Conservation (phyloP, 306 rosid species). For the Cicer judaicum region DNA sequence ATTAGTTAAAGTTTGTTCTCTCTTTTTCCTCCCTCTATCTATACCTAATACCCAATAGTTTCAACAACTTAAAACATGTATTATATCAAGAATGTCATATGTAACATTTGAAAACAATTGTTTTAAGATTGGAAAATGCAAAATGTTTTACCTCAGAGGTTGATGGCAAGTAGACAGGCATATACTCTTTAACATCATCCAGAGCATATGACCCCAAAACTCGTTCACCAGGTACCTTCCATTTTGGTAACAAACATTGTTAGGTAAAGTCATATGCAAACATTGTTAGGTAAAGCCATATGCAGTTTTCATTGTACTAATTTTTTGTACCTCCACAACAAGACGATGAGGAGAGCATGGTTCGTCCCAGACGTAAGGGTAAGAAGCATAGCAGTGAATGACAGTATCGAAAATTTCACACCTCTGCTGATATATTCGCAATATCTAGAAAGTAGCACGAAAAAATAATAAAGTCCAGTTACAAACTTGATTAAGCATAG, state of each 20-base stretch:
- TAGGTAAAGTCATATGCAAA: conserved; percentile 35
- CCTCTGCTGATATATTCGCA: conserved; percentile 87
- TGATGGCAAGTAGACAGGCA: conserved; percentile 69
- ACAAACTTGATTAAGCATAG: conserved; percentile 5
- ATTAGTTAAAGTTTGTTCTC: neutral
- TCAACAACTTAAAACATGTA: neutral
- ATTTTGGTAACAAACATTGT: conserved; percentile 29
- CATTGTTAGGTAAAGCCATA: conserved; percentile 39
- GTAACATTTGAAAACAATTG: neutral
- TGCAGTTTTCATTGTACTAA: conserved; percentile 17
- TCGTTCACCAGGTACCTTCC: conserved; percentile 92
- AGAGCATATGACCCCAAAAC: conserved; percentile 82
- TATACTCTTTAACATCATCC: conserved; percentile 83
- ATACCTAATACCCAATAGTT: conserved; percentile 7
- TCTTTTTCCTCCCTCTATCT: neutral
- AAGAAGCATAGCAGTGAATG: conserved; percentile 75
- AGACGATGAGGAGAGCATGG: conserved; percentile 94
- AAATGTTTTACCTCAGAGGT: conserved; percentile 74
- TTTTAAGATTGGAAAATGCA: conserved; percentile 18
- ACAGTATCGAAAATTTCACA: conserved; percentile 89
- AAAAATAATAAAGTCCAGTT: conserved; percentile 34
- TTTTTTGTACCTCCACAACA: conserved; percentile 69
- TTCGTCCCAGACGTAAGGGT: conserved; percentile 94
- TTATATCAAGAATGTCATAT: neutral
- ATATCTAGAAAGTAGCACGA: conserved; percentile 62